These are phyloP conservation scores for Monilinia fructigena DNA, from an alignment of 2,329 filamentous ascomycete genomes.

Conservation along the genomic window DNA sequence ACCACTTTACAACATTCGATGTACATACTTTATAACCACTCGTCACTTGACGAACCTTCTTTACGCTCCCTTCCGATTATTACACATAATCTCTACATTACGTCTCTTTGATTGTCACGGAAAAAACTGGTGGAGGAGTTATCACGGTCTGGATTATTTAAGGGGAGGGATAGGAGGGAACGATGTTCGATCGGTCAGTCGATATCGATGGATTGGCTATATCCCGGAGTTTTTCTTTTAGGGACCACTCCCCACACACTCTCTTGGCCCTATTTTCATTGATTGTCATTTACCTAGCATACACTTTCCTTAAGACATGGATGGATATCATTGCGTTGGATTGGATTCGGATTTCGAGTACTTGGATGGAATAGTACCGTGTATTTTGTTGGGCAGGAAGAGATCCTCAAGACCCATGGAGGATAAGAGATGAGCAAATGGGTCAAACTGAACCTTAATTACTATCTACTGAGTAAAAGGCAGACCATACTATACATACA, in stretches of 20 bases:
- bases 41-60: conserved; percentile 21
- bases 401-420: neutral
- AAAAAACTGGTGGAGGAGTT: conserved; percentile 14
- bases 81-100: conserved; percentile 19
- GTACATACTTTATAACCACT: conserved; percentile 18
- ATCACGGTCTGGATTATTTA: conserved; percentile 6
- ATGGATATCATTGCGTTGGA: conserved; percentile 6
- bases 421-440: neutral
- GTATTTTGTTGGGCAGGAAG: neutral
- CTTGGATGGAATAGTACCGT: neutral
- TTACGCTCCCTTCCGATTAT: conserved; percentile 21
- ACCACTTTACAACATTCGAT: conserved; percentile 6
- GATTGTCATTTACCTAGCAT: neutral
- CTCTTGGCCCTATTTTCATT: conserved; percentile 17
- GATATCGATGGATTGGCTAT: conserved; percentile 20
- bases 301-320: conserved; percentile 4
- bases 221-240: conserved; percentile 18
- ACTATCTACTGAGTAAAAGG: neutral
- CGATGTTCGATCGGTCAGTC: conserved; percentile 11
- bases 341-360: conserved; percentile 7
- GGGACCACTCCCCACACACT: conserved; percentile 12
- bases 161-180: neutral
- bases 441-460: conserved; percentile 1
- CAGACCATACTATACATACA: conserved; percentile 6
- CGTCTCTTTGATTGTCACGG: conserved; percentile 7